phyloP scores from a whole-genome alignment of 441 rosid genomes.

The Iberis amara region DNA sequence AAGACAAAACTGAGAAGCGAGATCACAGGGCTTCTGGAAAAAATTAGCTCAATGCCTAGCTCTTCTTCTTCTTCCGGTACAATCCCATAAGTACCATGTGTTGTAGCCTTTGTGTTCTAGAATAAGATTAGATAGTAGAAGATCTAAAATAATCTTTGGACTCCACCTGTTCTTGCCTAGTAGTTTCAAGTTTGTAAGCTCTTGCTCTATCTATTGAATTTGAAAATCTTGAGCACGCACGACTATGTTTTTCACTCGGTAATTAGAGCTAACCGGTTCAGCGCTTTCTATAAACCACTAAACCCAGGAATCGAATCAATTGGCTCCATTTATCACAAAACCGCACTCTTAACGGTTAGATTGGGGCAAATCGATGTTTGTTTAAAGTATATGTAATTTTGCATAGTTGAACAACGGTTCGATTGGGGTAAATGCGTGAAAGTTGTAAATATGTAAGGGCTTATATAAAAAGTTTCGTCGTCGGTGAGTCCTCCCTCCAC shows the following conservation, averaged over 20 bases:
- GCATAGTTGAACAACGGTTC: neutral
- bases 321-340: too few relatives aligned
- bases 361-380: too few relatives aligned
- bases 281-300: too few relatives aligned
- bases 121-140: constrained; percentile 7
- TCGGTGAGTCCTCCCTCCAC: neutral
- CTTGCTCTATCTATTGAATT: too few relatives aligned
- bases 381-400: too few relatives aligned
- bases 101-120: constrained; percentile 9
- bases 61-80: constrained; percentile 42
- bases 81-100: constrained; percentile 16
- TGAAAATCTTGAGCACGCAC: too few relatives aligned
- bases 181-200: too few relatives aligned
- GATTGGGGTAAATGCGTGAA: constrained; percentile 4
- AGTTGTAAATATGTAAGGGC: neutral
- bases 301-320: too few relatives aligned
- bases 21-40: constrained; percentile 61
- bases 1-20: constrained; percentile 62
- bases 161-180: too few relatives aligned
- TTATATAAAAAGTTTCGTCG: neutral
- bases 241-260: too few relatives aligned
- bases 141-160: neutral
- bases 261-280: too few relatives aligned
- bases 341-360: neutral
- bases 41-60: constrained; percentile 61